These are phyloP conservation scores for Pythium chondricola DNA, from an alignment of 352 stramenopile species.

Conservation along the genomic window DNA sequence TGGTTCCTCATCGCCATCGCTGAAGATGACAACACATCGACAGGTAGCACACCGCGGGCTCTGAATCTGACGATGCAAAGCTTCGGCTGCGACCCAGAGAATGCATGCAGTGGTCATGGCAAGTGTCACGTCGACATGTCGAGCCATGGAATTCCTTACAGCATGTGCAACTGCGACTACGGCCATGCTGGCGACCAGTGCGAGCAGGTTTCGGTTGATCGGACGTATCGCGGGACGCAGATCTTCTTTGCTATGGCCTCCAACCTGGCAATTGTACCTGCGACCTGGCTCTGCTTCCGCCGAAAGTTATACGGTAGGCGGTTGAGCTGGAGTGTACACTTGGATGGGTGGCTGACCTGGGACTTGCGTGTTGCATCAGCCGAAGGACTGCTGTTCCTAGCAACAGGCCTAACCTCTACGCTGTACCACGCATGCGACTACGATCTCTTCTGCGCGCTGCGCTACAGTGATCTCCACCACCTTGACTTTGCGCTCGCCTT, in stretches of 20 bases:
- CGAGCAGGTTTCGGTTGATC: constrained; percentile 13
- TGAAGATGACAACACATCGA: not conserved
- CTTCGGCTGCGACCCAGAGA: constrained; percentile 11
- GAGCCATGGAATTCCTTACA: constrained; percentile 13
- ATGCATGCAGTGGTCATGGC: constrained; percentile 20
- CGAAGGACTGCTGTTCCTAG: constrained; percentile 22
- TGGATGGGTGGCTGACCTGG: too few relatives aligned
- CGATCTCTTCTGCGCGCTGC: constrained; percentile 25
- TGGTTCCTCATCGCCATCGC: constrained; percentile 2
- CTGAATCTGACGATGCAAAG: constrained; percentile 17
- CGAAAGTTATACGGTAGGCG: constrained; percentile 25
- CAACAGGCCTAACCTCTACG: constrained; percentile 18
- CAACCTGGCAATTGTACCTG: constrained; percentile 24
- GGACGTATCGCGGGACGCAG: constrained; percentile 15
- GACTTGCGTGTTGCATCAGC: constrained; percentile 1
- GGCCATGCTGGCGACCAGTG: constrained; percentile 26
- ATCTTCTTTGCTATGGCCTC: constrained; percentile 25
- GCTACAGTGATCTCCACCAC: constrained; percentile 16
- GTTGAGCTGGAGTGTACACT: not conserved
- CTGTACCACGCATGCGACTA: constrained; percentile 30
- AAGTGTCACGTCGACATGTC: constrained; percentile 13
- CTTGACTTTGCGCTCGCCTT: constrained; percentile 31
- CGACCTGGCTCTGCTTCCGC: constrained; percentile 12
- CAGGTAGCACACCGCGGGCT: not conserved
- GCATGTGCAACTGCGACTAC: constrained; percentile 24